Evolutionary conservation across 2,329 filamentous ascomycete genomes (phyloP).

Genomic region (Gaeumannomyces tritici): DNA sequence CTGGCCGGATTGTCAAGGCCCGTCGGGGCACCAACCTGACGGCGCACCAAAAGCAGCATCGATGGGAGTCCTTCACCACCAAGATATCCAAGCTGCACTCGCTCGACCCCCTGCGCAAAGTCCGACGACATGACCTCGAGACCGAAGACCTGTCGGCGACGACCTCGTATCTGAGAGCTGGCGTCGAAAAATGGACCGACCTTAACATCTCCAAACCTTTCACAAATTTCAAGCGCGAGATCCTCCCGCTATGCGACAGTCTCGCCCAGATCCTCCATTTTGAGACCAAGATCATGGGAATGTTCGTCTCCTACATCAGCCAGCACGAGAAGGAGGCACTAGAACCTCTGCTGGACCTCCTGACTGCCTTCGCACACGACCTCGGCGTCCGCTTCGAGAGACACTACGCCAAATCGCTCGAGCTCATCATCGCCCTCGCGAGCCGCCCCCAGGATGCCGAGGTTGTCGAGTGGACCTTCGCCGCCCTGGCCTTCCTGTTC

Average conservation of each 20-base stretch:
- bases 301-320: slow-evolving; percentile 67
- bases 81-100: slow-evolving; percentile 84
- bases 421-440: slow-evolving; percentile 68
- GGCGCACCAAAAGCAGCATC: slow-evolving; percentile 69
- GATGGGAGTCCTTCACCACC: slow-evolving; percentile 83
- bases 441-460: slow-evolving; percentile 68
- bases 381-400: slow-evolving; percentile 80
- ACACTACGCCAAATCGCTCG: slow-evolving; percentile 69
- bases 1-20: slow-evolving; percentile 60
- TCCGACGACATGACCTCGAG: slow-evolving; percentile 76
- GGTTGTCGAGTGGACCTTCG: slow-evolving; percentile 97
- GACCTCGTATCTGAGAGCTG: slow-evolving; percentile 79
- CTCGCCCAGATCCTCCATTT: slow-evolving; percentile 88
- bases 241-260: slow-evolving; percentile 73
- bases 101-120: slow-evolving; percentile 83
- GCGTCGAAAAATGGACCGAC: slow-evolving; percentile 82
- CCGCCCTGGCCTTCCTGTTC: slow-evolving; percentile 87
- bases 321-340: slow-evolving; percentile 66
- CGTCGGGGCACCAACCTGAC: slow-evolving; percentile 63
- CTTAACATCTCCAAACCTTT: slow-evolving; percentile 83
- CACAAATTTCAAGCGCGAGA: slow-evolving; percentile 64
- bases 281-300: slow-evolving; percentile 72
- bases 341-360: slow-evolving; percentile 78
- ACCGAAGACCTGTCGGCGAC: slow-evolving; percentile 65
- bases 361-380: slow-evolving; percentile 93